Evolutionary conservation across 2,329 filamentous ascomycete genomes (phyloP).

Genomic region (Pseudocercospora musae): DNA sequence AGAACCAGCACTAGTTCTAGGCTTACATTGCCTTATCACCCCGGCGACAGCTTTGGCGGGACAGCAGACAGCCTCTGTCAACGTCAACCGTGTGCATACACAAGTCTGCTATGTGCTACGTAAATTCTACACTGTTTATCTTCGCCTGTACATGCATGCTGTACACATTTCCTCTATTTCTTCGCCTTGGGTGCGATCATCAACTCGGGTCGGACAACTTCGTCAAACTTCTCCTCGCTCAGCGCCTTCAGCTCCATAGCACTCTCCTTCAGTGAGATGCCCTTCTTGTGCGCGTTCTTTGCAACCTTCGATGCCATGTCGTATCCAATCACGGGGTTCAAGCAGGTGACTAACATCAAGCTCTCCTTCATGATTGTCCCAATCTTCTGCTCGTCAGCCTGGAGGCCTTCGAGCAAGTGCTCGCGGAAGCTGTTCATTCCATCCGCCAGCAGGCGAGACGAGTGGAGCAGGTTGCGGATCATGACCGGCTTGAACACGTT

Average conservation of each 20-base stretch:
- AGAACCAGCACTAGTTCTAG: no score
- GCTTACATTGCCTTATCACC: no score
- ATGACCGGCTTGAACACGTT: constrained; percentile 98
- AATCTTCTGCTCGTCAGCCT: constrained; percentile 94
- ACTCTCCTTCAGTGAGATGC: constrained; percentile 85
- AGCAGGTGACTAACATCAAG: constrained; percentile 95
- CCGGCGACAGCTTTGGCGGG: not conserved
- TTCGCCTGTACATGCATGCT: not conserved
- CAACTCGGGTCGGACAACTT: constrained; percentile 84
- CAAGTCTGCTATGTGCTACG: not conserved
- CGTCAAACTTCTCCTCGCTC: constrained; percentile 84
- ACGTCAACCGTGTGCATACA: no score
- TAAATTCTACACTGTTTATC: not conserved
- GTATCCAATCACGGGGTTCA: constrained; percentile 96
- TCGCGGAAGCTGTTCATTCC: constrained; percentile 94
- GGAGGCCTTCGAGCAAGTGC: constrained; percentile 81
- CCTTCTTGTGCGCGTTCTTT: constrained; percentile 99
- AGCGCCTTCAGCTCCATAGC: constrained; percentile 90
- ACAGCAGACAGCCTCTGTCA: not conserved
- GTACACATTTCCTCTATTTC: constrained; percentile 38
- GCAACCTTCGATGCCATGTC: constrained; percentile 96
- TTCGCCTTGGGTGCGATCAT: constrained; percentile 83
- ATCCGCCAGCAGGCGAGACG: constrained; percentile 79
- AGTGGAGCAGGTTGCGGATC: constrained; percentile 93
- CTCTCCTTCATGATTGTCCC: constrained; percentile 87